Evolutionary conservation across 345 rosid species (phyloP), one percentile per base, ranked within the genome.

Genomic region (Nephelium lappaceum): DNA sequence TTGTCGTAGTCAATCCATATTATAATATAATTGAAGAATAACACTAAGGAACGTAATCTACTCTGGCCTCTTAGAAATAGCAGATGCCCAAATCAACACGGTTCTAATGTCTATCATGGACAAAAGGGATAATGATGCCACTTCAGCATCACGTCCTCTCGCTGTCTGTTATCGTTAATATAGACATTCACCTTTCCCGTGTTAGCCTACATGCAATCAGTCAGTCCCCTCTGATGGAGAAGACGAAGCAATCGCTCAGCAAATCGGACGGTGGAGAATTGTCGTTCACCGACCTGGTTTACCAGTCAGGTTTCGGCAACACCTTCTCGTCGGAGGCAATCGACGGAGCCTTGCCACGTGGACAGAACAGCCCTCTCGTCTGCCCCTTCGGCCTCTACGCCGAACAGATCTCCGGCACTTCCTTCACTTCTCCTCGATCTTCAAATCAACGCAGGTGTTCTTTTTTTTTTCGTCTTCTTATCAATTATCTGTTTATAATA

Each of bases 371-470:
- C 71, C 98, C 98, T 53, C 98, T 95, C 38, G 8, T 87, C 18
- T 95, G 98, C 79, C 98, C 98, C 9, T 82, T 67, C 77, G 95
- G 98, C 57, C 98, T 95, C n/a, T 95, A 93, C 80, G 97, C 99
- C 66, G 98, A 95, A 85, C 99, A 95, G 89, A 87, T 95, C 79
- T 95, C 99, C 57, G 99, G 99, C 66, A 86, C 99, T 57, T 91
- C 99, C 67, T 95, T 95, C 88, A 95, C 99, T 71, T 87, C 97
- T 5, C 98, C 98, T 77, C 95, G 98, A 76, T 87, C 83, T 77
- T 90, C 88, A 73, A 95, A 91, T 74, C 95, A 79, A 18, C 92
- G 96, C 85, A 95, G 95, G 98, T 91, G 15, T 8, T 14, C 5
- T 11, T 1, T 10, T 0, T 12, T 8, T 67, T 15, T 38, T 11